Evolutionary conservation across 345 rosid genomes (phyloP), one percentile per base, ranked within the genome.

Genomic region (Heritiera fomes): DNA sequence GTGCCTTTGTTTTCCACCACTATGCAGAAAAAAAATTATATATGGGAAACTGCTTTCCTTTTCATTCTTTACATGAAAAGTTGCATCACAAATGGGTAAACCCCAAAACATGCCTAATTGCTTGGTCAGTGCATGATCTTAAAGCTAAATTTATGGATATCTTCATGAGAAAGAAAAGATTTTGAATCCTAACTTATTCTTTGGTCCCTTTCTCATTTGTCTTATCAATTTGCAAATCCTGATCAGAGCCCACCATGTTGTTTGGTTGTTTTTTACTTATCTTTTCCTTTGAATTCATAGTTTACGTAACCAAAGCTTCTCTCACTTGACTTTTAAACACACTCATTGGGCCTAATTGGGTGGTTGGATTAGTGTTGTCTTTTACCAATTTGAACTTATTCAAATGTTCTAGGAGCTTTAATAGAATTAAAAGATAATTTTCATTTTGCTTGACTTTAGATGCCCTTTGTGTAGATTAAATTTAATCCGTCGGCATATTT

Each of bases 291-390:
- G 69, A 15, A 43, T 45, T 75, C 68, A 47, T 75, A 73, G 43
- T 67, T 71, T 47, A 71, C 75, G 28, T 71, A 62, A 75, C 67
- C 70, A 46, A 75, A 75, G 30, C 45, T 62, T 45, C 59, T 50
- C 8, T 75, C 67, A 28, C 70, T 45, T 43, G 70, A 75, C 70
- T 74, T 75, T 73, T 52, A 43, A 41, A 43, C 67, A 40, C 67
- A 59, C 67, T 14, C 18, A 59, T 59, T 28, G 60, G 65, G 41
- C 53, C 38, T 75, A 75, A 43, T 59, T 60, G 43, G 68, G 77
- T 60, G 78, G 78, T 75, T 62, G 59, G 43, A 49, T 75, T 62
- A 18, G 66, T 64, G 43, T 47, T 75, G 60, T 45, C 78, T 30
- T 75, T 62, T 58, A 59, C 58, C 43, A 59, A 12, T 75, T 75